Base-by-base conservation (phyloP, 2,329 filamentous ascomycete species). In the Coniella lustricola region DNA sequence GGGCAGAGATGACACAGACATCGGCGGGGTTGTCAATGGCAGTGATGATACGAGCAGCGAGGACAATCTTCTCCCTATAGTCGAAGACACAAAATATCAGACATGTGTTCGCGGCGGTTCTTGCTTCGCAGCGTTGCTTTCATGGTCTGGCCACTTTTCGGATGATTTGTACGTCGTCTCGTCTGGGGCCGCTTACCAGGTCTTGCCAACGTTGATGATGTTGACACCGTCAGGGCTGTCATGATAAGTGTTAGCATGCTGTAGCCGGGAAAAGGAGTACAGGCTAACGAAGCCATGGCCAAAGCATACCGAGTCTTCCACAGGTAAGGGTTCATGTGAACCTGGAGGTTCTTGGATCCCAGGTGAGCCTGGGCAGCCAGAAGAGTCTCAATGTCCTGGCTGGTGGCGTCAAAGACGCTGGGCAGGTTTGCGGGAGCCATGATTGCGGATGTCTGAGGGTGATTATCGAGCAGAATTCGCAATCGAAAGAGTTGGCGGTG, bases 131-230 rank as follows among this genome's bases (percentile, higher is more conserved):
- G 10, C 10, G 38, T 41, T n/a, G 38, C 38, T 44, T 40, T 16
- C 14, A 13, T 4, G 47, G 25, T 45, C 39, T 33, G 13, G 42
- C 8, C 41, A 36, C 33, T 22, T 17, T 8, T 18, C 44, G 18
- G 21, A 35, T 41, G 36, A 38, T n/a, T 7, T 37, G 22, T 14
- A 22, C 3, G 14, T 40, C 18, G 41, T 50, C 51, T 29, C 8
- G 36, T 13, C 16, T 47, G 43, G 44, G 12, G 14, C 18, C 55
- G 71, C 85, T 60, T 84, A 95, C 90, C 90, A 98, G 76, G 93
- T 98, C 89, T 98, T 98, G 80, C 91, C 90, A 75, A 98, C 89
- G 85, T 98, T 98, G 75, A 98, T 81, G 62, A 98, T 82, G 74
- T 98, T 98, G 79, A 98, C 85, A 76, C 93, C 93, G 67, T 98